Base-by-base conservation (phyloP, 768 basidiomycete species). In the Krasilnikovozyma curviuscula region DNA sequence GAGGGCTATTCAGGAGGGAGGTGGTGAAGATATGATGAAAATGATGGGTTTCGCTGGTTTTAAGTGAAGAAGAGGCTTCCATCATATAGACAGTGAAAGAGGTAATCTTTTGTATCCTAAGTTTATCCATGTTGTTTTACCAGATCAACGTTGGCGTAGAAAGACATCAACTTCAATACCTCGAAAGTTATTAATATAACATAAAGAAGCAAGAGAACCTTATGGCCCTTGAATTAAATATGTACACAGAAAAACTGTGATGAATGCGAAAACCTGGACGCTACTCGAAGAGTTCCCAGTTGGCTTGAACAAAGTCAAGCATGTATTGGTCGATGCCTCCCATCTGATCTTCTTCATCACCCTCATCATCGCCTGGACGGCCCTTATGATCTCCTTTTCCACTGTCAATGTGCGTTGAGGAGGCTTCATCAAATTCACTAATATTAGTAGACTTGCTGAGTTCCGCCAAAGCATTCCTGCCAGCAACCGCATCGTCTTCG, bases 21-120 rank as follows among this genome's bases (percentile, higher is more conserved):
- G 44, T 14, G 76, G 77, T 47, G 63, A 71, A 50, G 78, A 81
- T 53, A 80, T 89, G 76, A 70, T 78, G 48, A 67, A 68, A 25
- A 71, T 83, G 68, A 89, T 91, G 85, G 88, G 88, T 29, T 93
- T 93, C 62, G 78, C 75, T 39, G 83, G 84, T 1, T 93, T 93
- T 60, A n/a, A n/a, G n/a, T n/a, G n/a, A n/a, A n/a, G n/a, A n/a
- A n/a, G n/a, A n/a, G n/a, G n/a, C n/a, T n/a, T n/a, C n/a, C n/a
- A n/a, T n/a, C n/a, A n/a, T n/a, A n/a, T n/a, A n/a, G n/a, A n/a
- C n/a, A n/a, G n/a, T n/a, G n/a, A n/a, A n/a, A n/a, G n/a, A n/a
- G n/a, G n/a, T n/a, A n/a, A n/a, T n/a, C n/a, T n/a, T n/a, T n/a
- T n/a, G n/a, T n/a, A n/a, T n/a, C n/a, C n/a, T n/a, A n/a, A n/a